These are phyloP conservation scores for Sequoiadendron giganteum DNA, from an alignment of 75 land plant genomes.

Conservation along the genomic window DNA sequence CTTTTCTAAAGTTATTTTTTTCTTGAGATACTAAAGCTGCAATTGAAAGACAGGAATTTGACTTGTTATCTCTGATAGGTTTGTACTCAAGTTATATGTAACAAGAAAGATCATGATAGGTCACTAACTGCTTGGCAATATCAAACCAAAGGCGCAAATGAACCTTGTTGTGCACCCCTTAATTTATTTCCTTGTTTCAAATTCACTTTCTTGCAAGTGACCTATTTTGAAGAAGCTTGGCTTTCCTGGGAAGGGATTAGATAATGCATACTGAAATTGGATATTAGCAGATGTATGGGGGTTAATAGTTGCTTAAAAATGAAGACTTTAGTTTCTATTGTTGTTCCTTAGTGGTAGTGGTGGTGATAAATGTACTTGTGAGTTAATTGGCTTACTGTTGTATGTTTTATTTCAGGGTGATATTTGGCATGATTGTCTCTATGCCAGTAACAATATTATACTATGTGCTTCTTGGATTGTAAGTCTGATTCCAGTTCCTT, in stretches of 20 bases:
- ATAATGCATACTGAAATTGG: background rate
- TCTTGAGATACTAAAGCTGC: background rate
- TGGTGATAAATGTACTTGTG: background rate
- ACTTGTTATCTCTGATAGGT: background rate
- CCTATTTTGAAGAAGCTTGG: background rate
- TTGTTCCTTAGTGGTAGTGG: background rate
- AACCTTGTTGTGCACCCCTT: background rate
- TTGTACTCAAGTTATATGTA: background rate
- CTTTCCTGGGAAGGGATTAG: background rate
- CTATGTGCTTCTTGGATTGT: slow-evolving; percentile 63
- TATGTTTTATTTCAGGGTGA: slow-evolving; percentile 53
- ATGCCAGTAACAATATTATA: slow-evolving; percentile 76
- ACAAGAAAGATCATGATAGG: background rate
- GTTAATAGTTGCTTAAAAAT: background rate
- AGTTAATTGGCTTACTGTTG: background rate
- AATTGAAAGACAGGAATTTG: background rate
- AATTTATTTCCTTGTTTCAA: background rate
- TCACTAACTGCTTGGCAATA: background rate
- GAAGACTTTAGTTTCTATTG: background rate
- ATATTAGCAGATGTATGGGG: background rate
- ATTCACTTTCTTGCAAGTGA: background rate
- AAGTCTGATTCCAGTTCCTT: background rate
- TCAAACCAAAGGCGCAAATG: background rate
- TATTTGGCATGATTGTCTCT: slow-evolving; percentile 76
- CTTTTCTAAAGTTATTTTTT: background rate